Evolutionary conservation across 1,284 basidiomycete genomes (phyloP), one percentile per base, ranked within the genome.

Genomic region (Exobasidium cylindrosporum): DNA sequence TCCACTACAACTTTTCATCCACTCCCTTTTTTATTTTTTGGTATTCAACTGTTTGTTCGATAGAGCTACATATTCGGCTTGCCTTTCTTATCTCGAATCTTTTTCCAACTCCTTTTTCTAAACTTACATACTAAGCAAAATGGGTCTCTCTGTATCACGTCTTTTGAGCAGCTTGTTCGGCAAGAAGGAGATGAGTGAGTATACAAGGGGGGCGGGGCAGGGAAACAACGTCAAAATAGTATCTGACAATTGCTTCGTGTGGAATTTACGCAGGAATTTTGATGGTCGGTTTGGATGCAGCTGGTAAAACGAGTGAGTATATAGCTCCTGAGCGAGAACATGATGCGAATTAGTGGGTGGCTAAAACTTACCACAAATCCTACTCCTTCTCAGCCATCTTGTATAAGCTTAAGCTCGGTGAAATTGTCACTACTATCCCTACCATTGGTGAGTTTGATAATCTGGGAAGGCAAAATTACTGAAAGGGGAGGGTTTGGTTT

Each of bases 351-450:
- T 40, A 17, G 35, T 40, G 3, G 26, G 26, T 11, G 53, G 35
- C 30, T 24, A 6, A 11, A 24, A n/a, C 24, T 43, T n/a, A 7
- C 4, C 21, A 21, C 46, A 17, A 6, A 17, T 24, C 29, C 13
- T 50, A 26, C 81, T 2, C 81, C 50, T 35, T 14, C 13, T 10
- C 58, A 60, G 58, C 96, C 80, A 98, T 97, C 79, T 85, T 98
- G 74, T 97, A 97, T 86, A 97, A 97, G 86, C 86, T 99, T 82
- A 97, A 98, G 85, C 88, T 97, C 61, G 94, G 94, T 82, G 94
- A 97, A 84, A 97, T 95, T 82, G 95, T 98, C 81, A 97, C 95
- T 69, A 97, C 95, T 68, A 97, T 98, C 82, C 95, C 95, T 65
- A 98, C 95, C 79, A 97, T 97, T 82, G 82, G 82, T 1, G 77